Percentiles rank a stretch among this genome's conserved stretches.
These are phyloP conservation scores for Microascus cirrosus DNA, from an alignment of 2,329 filamentous ascomycete genomes.

Conservation along the genomic window DNA sequence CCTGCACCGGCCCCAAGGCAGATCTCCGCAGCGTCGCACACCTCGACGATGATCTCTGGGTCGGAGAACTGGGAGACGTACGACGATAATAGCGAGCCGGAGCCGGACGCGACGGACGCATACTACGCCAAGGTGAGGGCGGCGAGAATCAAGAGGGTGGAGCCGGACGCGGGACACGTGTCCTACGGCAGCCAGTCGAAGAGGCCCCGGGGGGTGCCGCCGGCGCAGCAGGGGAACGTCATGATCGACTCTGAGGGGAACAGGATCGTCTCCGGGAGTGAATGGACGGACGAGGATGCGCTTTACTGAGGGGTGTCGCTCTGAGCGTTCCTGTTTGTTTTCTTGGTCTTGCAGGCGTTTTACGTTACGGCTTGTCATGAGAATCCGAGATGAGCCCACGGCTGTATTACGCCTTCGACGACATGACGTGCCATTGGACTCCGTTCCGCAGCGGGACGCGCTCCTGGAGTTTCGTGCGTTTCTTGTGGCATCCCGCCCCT, in stretches of 20 bases:
- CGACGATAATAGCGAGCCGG: conserved; percentile 69
- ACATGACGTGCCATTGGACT: neutral
- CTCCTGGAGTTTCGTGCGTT: neutral
- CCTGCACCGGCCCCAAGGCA: conserved; percentile 41
- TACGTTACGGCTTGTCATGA: neutral
- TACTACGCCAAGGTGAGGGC: conserved; percentile 73
- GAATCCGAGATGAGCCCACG: neutral
- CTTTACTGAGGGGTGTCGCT: neutral
- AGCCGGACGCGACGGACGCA: conserved; percentile 62
- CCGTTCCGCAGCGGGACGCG: neutral
- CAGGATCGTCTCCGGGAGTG: conserved; percentile 51
- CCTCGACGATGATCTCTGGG: conserved; percentile 66
- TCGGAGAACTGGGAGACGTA: conserved; percentile 99
- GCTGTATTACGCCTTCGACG: neutral
- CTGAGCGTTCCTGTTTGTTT: neutral
- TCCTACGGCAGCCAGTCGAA: conserved; percentile 34
- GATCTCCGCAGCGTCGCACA: conserved; percentile 46
- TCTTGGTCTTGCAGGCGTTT: neutral
- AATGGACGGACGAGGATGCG: conserved; percentile 56
- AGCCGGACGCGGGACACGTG: conserved; percentile 34
- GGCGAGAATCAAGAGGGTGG: conserved; percentile 52
- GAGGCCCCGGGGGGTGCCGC: conserved; percentile 38
- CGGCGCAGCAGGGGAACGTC: conserved; percentile 33
- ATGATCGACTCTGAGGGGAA: conserved; percentile 49
- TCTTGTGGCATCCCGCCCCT: neutral